Percentiles rank a stretch among this genome's conserved stretches.
Conservation (phyloP, 1,139 yeast genomes). For the Kluyveromyces sp. region DNA sequence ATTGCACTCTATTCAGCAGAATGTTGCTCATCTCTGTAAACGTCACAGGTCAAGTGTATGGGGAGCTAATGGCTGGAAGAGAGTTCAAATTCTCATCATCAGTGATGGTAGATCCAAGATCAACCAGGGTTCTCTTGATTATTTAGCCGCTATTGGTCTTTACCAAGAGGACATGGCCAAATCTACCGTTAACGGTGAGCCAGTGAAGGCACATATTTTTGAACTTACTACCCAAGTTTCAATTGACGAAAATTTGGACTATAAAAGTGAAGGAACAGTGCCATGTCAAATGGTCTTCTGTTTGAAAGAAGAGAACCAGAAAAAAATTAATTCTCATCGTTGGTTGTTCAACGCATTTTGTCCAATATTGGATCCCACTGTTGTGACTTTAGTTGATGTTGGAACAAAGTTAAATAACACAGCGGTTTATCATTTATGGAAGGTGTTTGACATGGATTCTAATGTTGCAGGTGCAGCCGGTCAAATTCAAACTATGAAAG, state of each 20-base stretch:
- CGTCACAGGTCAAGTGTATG: conserved; percentile 76
- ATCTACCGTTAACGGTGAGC: conserved; percentile 81
- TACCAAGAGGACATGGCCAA: conserved; percentile 96
- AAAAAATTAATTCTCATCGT: conserved; percentile 89
- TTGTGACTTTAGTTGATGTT: conserved; percentile 76
- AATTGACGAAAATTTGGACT: conserved; percentile 73
- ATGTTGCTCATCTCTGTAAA: conserved; percentile 77
- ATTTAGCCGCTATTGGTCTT: conserved; percentile 87
- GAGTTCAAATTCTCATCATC: conserved; percentile 80
- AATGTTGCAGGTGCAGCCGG: conserved; percentile 99
- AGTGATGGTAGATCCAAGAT: conserved; percentile 92
- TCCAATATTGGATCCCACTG: conserved; percentile 84
- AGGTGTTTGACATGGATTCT: conserved; percentile 90
- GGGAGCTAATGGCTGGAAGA: conserved; percentile 97
- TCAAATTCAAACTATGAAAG: conserved; percentile 90
- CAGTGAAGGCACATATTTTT: conserved; percentile 85
- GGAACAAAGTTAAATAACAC: conserved; percentile 85
- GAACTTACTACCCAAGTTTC: conserved; percentile 92
- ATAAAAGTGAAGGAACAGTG: conserved; percentile 73
- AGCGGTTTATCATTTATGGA: conserved; percentile 89
- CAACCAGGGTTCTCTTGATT: conserved; percentile 71
- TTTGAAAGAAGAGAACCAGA: conserved; percentile 78
- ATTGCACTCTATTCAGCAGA: conserved; percentile 86
- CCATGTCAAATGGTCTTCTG: conserved; percentile 92
- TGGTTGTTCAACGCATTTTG: conserved; percentile 93